phyloP scores from a whole-genome alignment of 192 early-diverging fungal species.

The Linnemannia elongata region DNA sequence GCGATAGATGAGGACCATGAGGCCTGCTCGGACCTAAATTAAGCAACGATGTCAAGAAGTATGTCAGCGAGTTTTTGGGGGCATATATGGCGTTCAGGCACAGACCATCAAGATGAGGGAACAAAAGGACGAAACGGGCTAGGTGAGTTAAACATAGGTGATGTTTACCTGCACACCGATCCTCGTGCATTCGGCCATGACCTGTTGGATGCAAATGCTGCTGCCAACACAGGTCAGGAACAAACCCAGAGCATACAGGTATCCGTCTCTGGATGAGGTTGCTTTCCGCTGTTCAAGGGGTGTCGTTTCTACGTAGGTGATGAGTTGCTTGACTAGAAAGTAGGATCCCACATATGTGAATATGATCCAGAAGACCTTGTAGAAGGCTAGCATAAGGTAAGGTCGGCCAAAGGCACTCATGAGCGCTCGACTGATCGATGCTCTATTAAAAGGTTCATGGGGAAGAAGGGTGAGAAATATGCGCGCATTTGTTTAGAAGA shows the following conservation, averaged over 20 bases:
- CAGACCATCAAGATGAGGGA: background rate
- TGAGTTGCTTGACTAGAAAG: constrained; percentile 63
- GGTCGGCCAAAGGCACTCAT: constrained; percentile 67
- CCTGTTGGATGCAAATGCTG: constrained; percentile 57
- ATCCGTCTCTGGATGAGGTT: constrained; percentile 46
- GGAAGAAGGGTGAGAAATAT: constrained; percentile 11
- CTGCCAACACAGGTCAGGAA: constrained; percentile 63
- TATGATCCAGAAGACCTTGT: constrained; percentile 72
- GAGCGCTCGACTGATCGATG: constrained; percentile 71
- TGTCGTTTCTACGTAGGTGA: constrained; percentile 55
- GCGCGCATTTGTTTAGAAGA: constrained; percentile 29
- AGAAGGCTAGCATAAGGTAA: constrained; percentile 70
- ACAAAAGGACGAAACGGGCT: background rate
- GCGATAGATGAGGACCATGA: constrained; percentile 83
- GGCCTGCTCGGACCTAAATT: constrained; percentile 73
- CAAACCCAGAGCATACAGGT: constrained; percentile 69
- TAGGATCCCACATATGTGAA: constrained; percentile 75
- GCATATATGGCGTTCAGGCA: background rate
- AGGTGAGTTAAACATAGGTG: background rate
- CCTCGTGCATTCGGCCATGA: constrained; percentile 59
- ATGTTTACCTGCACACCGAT: constrained; percentile 60
- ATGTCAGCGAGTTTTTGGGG: background rate
- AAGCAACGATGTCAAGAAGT: background rate
- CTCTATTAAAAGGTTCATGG: constrained; percentile 37
- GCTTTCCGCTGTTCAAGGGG: background rate